phyloP scores from a whole-genome alignment of 78 protist genomes.

The Tieghemostelium lacteum region DNA sequence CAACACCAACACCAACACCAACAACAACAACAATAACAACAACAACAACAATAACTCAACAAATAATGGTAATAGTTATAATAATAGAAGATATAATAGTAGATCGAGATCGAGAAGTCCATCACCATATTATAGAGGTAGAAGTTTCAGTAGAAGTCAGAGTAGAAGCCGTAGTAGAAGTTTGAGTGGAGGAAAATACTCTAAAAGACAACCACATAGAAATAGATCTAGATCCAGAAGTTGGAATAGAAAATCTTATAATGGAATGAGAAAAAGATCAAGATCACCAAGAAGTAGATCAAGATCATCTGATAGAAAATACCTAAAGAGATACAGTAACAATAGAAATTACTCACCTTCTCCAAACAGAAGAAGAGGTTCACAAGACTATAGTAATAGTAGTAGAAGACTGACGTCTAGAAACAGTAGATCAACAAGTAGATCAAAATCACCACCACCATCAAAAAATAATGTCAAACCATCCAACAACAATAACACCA shows the following conservation, averaged over 20 bases:
- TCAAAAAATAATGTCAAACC: constrained; percentile 2
- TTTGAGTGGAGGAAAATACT: neutral
- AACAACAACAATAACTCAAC: neutral
- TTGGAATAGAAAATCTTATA: neutral
- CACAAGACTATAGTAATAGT: neutral
- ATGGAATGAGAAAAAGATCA: neutral
- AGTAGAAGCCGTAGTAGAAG: neutral
- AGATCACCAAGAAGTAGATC: neutral
- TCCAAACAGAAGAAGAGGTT: neutral
- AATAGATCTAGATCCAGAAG: neutral
- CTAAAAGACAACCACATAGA: neutral
- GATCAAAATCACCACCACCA: neutral
- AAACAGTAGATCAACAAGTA: neutral
- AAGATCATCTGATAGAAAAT: neutral
- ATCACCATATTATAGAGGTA: constrained; percentile 5
- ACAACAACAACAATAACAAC: neutral
- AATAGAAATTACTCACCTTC: neutral
- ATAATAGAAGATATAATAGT: neutral
- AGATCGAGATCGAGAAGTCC: constrained; percentile 18
- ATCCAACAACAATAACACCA: constrained; percentile 2
- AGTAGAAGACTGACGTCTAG: neutral
- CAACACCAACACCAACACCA: neutral
- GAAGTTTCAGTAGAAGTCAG: constrained; percentile 13
- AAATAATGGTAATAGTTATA: constrained; percentile 23
- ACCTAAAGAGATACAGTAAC: neutral